Percentiles rank a stretch among this genome's conserved stretches.
These are phyloP conservation scores for Acer campestre DNA, from an alignment of 345 rosid species.

Conservation along the genomic window DNA sequence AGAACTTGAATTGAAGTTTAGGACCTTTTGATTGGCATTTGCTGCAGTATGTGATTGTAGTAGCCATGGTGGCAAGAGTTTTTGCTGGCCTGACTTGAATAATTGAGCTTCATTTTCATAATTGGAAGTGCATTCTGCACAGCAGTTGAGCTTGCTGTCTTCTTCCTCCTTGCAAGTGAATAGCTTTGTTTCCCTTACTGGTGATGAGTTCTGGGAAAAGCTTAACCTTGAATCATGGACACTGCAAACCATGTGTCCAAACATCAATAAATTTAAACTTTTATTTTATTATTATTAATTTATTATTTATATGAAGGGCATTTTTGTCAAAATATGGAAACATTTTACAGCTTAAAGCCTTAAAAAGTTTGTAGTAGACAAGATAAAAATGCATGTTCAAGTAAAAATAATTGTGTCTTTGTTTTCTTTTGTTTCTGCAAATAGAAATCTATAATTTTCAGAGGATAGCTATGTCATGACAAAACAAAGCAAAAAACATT, in stretches of 20 bases:
- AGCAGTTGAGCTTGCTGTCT: constrained; percentile 53
- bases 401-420: not conserved
- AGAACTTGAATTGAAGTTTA: not conserved
- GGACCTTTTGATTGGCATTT: constrained; percentile 57
- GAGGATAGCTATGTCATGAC: constrained; percentile 31
- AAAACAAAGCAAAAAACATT: constrained; percentile 33
- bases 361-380: not conserved
- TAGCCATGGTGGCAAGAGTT: constrained; percentile 70
- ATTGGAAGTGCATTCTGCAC: constrained; percentile 71
- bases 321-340: constrained; percentile 1
- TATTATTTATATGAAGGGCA: not conserved
- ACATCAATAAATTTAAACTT: not conserved
- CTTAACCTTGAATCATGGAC: constrained; percentile 47
- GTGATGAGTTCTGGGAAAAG: constrained; percentile 37
- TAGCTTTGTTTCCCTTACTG: constrained; percentile 54
- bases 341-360: not conserved
- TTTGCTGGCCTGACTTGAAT: constrained; percentile 52
- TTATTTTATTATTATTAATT: too few relatives aligned
- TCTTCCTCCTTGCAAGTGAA: constrained; percentile 49
- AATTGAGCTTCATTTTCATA: constrained; percentile 73
- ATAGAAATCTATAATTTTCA: constrained; percentile 22
- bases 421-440: constrained; percentile 14
- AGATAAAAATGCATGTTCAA: not conserved
- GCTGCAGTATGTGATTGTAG: constrained; percentile 50
- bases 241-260: constrained; percentile 32